These are phyloP conservation scores for Picea engelmannii DNA, from an alignment of 83 land plant genomes.

Conservation along the genomic window DNA sequence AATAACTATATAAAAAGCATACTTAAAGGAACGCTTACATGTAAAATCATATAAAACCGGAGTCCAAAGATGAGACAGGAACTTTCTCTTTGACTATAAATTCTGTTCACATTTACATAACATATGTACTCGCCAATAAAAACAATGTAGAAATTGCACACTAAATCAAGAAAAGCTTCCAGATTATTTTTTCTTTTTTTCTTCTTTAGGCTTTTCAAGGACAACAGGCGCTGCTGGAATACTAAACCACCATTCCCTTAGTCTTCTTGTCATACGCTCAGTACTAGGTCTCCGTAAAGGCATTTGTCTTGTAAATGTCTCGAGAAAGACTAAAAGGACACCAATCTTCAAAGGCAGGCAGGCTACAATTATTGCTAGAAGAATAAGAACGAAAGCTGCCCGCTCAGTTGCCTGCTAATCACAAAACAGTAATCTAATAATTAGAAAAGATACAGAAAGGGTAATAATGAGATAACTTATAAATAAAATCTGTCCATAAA, in stretches of 20 bases:
- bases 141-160: background rate
- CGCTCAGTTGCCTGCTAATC: conserved; percentile 58
- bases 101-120: background rate
- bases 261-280: conserved; percentile 62
- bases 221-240: conserved; percentile 83
- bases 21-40: background rate
- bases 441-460: background rate
- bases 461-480: too few relatives aligned
- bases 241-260: conserved; percentile 88
- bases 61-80: background rate
- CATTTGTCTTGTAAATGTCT: conserved; percentile 61
- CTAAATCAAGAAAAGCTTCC: background rate
- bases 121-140: background rate
- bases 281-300: conserved; percentile 62
- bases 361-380: conserved; percentile 44
- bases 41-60: background rate
- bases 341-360: conserved; percentile 50
- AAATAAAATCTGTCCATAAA: too few relatives aligned
- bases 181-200: conserved; percentile 50
- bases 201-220: conserved; percentile 55
- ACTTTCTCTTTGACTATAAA: background rate
- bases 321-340: conserved; percentile 44
- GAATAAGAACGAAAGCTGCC: conserved; percentile 44
- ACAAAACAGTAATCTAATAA: background rate
- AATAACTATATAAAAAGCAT: background rate